Base-by-base conservation (phyloP, 495 filamentous ascomycete genomes). In the Bombardia bombarda region DNA sequence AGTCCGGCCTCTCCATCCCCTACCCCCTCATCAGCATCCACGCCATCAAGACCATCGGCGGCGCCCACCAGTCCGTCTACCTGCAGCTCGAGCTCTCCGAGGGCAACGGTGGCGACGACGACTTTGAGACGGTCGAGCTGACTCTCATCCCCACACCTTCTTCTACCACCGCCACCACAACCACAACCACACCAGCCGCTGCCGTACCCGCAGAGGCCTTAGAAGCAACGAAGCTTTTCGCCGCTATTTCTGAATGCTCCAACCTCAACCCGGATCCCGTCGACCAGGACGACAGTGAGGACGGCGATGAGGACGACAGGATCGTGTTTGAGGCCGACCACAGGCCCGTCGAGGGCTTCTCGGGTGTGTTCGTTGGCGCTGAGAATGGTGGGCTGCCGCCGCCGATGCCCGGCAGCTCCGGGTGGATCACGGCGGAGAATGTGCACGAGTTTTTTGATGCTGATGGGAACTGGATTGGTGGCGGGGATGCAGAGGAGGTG, bases 341-440 rank as follows among this genome's bases (percentile, higher is more conserved):
- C 17, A 64, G 71, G 13, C 58, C 61, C 4, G 55, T 77, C 5
- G 67, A 71, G 28, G 70, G 73, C 2, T 58, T 72, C 38, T 58
- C 60, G 14, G 67, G 74, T 30, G 70, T 68, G 14, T 59, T 68
- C 46, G 47, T 49, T 33, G 65, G 68, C 19, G 56, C 55, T 19
- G 45, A 43, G 25, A 65, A 70, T 47, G 76, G 78, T 4, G 78
- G 74, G 28, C 51, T 90, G 24, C 85, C 85, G 31, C 82, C 84
- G 10, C 80, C 85, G 3, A 74, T 92, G 59, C 86, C 85, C 1
- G 88, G 90, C 9, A 90, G 87, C 55, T 80, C 78, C 0, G 89
- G 89, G 2, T 98, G 92, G 92, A 96, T 98, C 49, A 98, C 92
- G 14, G 84, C 88, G 12, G 92, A 96, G 41, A 98, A 98, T 62